Evolutionary conservation across 352 stramenopile species (phyloP), one percentile per base, ranked within the genome.

Genomic region (Phytopythium chamaehyphon): DNA sequence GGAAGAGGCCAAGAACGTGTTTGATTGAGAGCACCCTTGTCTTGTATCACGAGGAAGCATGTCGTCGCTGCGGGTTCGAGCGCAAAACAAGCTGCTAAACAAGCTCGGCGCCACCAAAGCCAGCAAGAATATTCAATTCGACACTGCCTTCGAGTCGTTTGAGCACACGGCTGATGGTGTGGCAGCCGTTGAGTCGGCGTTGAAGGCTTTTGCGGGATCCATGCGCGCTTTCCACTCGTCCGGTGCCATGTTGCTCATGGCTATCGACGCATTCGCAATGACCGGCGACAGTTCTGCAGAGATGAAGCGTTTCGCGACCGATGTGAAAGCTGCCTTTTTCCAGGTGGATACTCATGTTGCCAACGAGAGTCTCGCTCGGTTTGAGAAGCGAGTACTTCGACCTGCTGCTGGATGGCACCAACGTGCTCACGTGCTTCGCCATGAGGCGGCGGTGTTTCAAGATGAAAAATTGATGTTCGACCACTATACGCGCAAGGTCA

Each of bases 401-500:
- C 83, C 83, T 0, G 61, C 75, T 9, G 57, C 51, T 47, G 78
- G 76, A 2, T 93, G 83, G 83, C 48, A 86, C 19, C 57, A 73
- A 22, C 64, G 77, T 22, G 80, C 69, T 0, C 48, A 48, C 14
- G 51, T 44, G 1, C 54, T 93, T 3, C 69, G 82, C 46, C 61
- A 76, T 24, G 66, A 88, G 56, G 62, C 74, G 6, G 51, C 45
- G 11, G 58, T 69, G 8, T 91, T 82, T 42, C 64, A 82, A 18
- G 72, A 86, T 19, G 70, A 87, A 38, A 90, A 93, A 52, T 51
- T 76, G 5, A 47, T 83, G 8, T 93, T 76, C 23, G 83, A 93
- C 53, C 83, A 93, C 65, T 91, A 93, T 55, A 84, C 76, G 14
- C 72, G 82, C 22, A 91, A 93, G 44, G 76, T 91, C 21, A 64